Evolutionary conservation across 2,329 filamentous ascomycete species (phyloP).

Genomic region (Fusarium beomiforme): DNA sequence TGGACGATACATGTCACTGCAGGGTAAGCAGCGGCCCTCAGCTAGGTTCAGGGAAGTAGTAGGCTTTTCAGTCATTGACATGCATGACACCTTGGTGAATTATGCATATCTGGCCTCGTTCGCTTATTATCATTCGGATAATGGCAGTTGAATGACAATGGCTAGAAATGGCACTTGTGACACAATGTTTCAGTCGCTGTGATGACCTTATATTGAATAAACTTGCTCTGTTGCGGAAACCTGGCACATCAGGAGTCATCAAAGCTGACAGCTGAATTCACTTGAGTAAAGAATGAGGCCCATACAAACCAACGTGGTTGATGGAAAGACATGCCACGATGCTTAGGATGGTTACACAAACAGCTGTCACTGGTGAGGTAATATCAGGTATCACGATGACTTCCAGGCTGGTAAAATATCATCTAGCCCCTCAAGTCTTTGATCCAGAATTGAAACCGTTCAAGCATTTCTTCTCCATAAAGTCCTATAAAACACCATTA

Average conservation of each 20-base stretch:
- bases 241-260: not conserved
- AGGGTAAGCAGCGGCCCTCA: not conserved
- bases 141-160: not conserved
- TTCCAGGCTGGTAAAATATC: not conserved
- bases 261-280: conserved; percentile 12
- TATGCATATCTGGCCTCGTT: not conserved
- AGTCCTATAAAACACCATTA: not conserved
- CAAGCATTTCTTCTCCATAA: not conserved
- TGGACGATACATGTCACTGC: not conserved
- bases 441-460: not conserved
- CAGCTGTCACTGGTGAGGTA: not conserved
- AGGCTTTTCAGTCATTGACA: not conserved
- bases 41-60: not conserved
- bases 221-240: not conserved
- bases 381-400: not conserved
- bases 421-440: not conserved
- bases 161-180: not conserved
- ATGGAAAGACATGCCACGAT: conserved; percentile 14
- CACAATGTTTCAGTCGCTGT: not conserved
- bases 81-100: not conserved
- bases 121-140: not conserved
- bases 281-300: not conserved
- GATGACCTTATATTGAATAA: not conserved
- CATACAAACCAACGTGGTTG: conserved; percentile 4
- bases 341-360: conserved; percentile 26